These are phyloP conservation scores for Trichoderma sp. DNA, from an alignment of 2,329 filamentous ascomycete genomes.

Conservation along the genomic window DNA sequence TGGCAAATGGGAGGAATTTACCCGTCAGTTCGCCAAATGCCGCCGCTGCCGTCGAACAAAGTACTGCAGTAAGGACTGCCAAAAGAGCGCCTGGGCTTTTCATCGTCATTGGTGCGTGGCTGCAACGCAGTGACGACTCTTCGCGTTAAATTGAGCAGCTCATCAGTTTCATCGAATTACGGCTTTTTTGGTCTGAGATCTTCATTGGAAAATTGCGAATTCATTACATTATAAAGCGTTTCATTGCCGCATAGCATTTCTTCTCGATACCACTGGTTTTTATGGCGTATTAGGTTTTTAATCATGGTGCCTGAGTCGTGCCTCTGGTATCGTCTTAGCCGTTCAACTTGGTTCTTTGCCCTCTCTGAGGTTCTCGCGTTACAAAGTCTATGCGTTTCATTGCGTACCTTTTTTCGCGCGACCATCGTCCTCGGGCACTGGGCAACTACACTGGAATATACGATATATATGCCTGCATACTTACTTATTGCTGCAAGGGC, in stretches of 20 bases:
- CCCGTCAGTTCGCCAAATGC: slow-evolving; percentile 96
- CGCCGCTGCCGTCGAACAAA: slow-evolving; percentile 93
- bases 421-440: neutral
- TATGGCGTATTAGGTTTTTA: slow-evolving; percentile 20
- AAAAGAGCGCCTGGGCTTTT: slow-evolving; percentile 98
- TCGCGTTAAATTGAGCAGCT: neutral
- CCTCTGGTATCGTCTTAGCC: neutral
- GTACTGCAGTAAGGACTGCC: slow-evolving; percentile 99
- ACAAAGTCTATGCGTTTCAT: neutral
- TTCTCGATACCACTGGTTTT: slow-evolving; percentile 45
- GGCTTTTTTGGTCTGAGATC: slow-evolving; percentile 31
- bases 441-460: slow-evolving; percentile 1
- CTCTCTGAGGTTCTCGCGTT: neutral
- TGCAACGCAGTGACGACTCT: slow-evolving; percentile 51
- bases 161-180: neutral
- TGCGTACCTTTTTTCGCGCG: neutral
- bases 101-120: slow-evolving; percentile 97
- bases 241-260: slow-evolving; percentile 42
- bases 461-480: slow-evolving; percentile 16
- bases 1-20: slow-evolving; percentile 97
- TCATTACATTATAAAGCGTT: slow-evolving; percentile 44
- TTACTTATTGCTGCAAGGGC: slow-evolving; percentile 6
- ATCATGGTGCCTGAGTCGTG: slow-evolving; percentile 4
- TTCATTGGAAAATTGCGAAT: slow-evolving; percentile 34
- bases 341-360: neutral